Base-by-base conservation (phyloP, 2,329 filamentous ascomycete genomes). In the Epichloe brachyelytri region DNA sequence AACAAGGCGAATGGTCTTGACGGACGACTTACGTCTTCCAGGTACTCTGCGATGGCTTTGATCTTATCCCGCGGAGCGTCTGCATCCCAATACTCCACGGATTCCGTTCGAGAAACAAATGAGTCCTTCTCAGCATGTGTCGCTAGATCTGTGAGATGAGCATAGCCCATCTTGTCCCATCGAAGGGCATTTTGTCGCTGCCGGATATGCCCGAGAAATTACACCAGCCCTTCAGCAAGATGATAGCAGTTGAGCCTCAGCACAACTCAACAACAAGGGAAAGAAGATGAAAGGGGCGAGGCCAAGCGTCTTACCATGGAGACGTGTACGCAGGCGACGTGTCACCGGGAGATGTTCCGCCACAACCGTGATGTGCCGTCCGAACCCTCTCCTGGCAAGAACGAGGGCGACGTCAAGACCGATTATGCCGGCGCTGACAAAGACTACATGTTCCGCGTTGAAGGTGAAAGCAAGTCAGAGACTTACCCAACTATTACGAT, bases 401-500 rank as follows among this genome's bases (percentile, higher is more conserved):
- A 66, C 59, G 38, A 68, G 61, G 20, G 68, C 65, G 4, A 79
- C 68, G 26, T 70, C 70, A 19, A 68, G 60, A 4, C 74, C 76
- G 11, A 77, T 75, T 8, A 77, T 68, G 0, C 76, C 76, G 0
- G 75, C 79, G 4, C 76, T 76, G 30, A 4, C 30, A 10, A 30
- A 10, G 30, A 30, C 10, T 30, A 11, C 26, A 30, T 30, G 26
- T 30, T 30, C 8, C 11, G 30, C 30, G 30, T 30, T 30, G 30
- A 30, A 30, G 30, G 30, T 11, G 10, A 10, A 10, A 30, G 11
- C 8, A 30, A 4, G 30, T 30, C 8, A 10, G 30, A 30, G 10
- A 30, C 30, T 10, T 30, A 10, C 30, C 30, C 30, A 30, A 30
- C 30, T 30, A 30, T 30, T 10, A 30, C 30, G 8, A 30, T 30